Evolutionary conservation across 2,329 filamentous ascomycete genomes (phyloP), one percentile per base, ranked within the genome.

Genomic region (Penicillium sp.): DNA sequence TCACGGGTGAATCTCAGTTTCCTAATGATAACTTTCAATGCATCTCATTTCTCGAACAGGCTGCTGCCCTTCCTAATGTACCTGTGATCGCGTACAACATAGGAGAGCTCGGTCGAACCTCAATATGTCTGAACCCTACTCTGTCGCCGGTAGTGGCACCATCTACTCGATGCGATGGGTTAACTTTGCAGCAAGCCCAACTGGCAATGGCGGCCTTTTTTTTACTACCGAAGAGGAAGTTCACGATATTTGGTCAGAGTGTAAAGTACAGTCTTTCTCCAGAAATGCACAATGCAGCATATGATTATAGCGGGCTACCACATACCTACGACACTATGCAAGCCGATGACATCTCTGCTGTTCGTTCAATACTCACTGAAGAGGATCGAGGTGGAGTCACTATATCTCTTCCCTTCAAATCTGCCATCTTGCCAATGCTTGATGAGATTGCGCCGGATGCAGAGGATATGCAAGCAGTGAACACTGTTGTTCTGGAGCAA

Each of bases 361-460:
- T 64, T 9, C 42, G 56, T 15, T 7, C 13, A 10, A 46, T 65
- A 8, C 27, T 63, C 2, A 10, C 40, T 9, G 46, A 59, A 27
- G 36, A 44, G 12, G 33, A 54, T 2, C 53, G 54, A 20, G 58
- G 52, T 8, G 64, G 63, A 1, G 42, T 66, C 4, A 51, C 55
- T 1, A 51, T 67, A 9, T 61, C 65, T 23, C 52, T 61, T 13
- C 62, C 62, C 4, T 68, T 62, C 49, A 68, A 68, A 45, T 60
- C 56, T 3, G 47, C 54, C 7, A 49, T 64, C 3, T n/a, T 67
- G 13, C 46, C 52, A 7, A 40, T 55, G 4, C 36, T 68, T 13
- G 55, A 63, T 12, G 49, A 55, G 13, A 54, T 64, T 15, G 62
- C 52, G 15, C 37, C 50, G 1, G 61, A 67, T 27, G 66, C 62